Base-by-base conservation (phyloP, 257 asterid genomes). In the Scutellaria minor region DNA sequence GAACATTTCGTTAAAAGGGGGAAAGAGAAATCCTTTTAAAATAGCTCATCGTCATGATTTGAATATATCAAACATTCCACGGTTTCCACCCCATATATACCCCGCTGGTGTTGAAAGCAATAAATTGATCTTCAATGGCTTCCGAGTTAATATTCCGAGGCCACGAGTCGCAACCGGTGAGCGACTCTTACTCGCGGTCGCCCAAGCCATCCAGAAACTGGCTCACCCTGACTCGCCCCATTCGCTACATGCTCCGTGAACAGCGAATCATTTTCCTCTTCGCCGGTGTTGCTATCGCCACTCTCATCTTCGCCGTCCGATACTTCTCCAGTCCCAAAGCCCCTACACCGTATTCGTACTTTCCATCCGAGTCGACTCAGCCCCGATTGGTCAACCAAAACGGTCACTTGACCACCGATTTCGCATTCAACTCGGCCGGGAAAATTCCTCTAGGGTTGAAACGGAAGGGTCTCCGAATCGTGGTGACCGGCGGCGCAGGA, bases 401-500 rank as follows among this genome's bases (percentile, higher is more conserved):
- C 85, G 86, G 87, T 31, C 90, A 81, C 75, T 48, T 85, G 10
- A 60, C 79, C 1, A 75, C 73, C 69, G 90, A 83, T 12, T 68
- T 87, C 73, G 88, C 86, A 5, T 22, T 80, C 80, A 80, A 82
- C 77, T 85, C 87, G n/a, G 93, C 86, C 7, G 96, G 98, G 14
- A 93, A 89, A 84, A 86, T 93, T 35, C 97, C 97, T 5, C 73
- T 94, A 7, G 99, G 97, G 0, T 73, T 94, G 54, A 85, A 89
- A 35, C 83, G 95, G 10, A 89, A 88, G 79, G 87, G 93, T 4
- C 61, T 83, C 64, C 83, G 99, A 63, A 91, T 94, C 57, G 91
- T 94, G 46, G 99, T 94, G 1, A 94, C 99, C 0, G 99, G 99
- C 15, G 99, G 99, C 3, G 97, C 99, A 4, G 98, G 98, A 0